Conservation (phyloP, 1,139 yeast genomes). For the Candida sanyaensis region DNA sequence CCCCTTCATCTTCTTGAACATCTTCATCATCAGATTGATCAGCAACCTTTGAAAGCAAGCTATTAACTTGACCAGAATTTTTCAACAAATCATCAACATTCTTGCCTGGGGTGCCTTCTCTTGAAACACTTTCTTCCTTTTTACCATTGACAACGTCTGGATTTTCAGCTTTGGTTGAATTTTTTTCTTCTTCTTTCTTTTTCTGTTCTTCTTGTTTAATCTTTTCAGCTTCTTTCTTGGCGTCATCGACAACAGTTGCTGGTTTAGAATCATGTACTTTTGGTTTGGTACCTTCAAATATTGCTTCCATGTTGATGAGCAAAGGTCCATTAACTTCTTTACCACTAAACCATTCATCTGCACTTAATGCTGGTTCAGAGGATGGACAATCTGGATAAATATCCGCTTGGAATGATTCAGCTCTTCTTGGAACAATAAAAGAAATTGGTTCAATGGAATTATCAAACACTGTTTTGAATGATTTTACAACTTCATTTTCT, state of each 20-base stretch:
- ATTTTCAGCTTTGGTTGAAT: conserved; percentile 9
- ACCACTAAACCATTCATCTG: conserved; percentile 80
- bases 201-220: conserved; percentile 20
- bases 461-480: conserved; percentile 85
- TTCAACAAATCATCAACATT: conserved; percentile 45
- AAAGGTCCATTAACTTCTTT: conserved; percentile 82
- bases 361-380: conserved; percentile 70
- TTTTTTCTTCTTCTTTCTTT: conserved; percentile 16
- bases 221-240: conserved; percentile 24
- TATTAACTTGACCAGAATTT: conserved; percentile 37
- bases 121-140: conserved; percentile 11
- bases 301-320: conserved; percentile 69
- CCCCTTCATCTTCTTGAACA: conserved; percentile 20
- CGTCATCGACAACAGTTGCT: conserved; percentile 26
- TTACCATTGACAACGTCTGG: conserved; percentile 11
- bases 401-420: conserved; percentile 90
- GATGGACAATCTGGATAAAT: conserved; percentile 93
- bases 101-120: conserved; percentile 13
- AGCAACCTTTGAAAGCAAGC: conserved; percentile 40
- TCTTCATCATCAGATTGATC: conserved; percentile 47
- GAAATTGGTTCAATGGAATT: conserved; percentile 83
- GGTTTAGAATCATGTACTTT: conserved; percentile 37
- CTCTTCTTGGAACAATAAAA: conserved; percentile 88
- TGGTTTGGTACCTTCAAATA: conserved; percentile 75
- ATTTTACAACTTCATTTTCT: conserved; percentile 80